These are phyloP conservation scores for Coffea canephora DNA, from an alignment of 257 asterid species.

Conservation along the genomic window DNA sequence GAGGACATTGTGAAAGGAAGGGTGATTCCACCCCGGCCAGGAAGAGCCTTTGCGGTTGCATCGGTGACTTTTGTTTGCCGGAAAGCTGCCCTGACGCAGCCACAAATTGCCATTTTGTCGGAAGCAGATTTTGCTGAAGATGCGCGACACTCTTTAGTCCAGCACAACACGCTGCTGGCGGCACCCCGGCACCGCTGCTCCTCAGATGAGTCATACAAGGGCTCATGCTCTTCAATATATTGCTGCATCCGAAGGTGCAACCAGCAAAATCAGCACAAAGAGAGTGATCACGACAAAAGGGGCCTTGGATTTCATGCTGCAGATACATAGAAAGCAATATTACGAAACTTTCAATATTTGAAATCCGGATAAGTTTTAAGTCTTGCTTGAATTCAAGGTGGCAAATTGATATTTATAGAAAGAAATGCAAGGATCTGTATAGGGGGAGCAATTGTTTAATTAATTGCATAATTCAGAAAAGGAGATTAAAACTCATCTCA, in stretches of 20 bases:
- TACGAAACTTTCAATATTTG: too few species aligned
- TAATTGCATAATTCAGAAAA: background rate
- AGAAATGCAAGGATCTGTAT: background rate
- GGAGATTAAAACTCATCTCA: background rate
- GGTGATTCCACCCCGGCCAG: slow-evolving; percentile 47
- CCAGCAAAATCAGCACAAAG: slow-evolving; percentile 6
- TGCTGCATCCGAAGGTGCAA: slow-evolving; percentile 28
- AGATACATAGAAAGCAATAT: background rate
- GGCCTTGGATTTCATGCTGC: background rate
- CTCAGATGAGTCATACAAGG: slow-evolving; percentile 54
- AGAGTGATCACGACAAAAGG: background rate
- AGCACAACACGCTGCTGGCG: slow-evolving; percentile 52
- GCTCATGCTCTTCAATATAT: slow-evolving; percentile 44
- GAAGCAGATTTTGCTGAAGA: slow-evolving; percentile 32
- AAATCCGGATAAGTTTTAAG: too few species aligned
- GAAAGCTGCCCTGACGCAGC: slow-evolving; percentile 59
- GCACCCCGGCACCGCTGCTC: slow-evolving; percentile 51
- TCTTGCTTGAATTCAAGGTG: background rate
- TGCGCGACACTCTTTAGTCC: slow-evolving; percentile 47
- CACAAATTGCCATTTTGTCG: slow-evolving; percentile 62
- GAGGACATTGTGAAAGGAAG: slow-evolving; percentile 48
- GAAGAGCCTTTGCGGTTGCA: slow-evolving; percentile 47
- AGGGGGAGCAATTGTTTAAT: background rate
- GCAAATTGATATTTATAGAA: background rate
- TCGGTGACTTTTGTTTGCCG: slow-evolving; percentile 29